Evolutionary conservation across 495 filamentous ascomycete species (phyloP), one percentile per base, ranked within the genome.

Genomic region (Trichoderma virens): DNA sequence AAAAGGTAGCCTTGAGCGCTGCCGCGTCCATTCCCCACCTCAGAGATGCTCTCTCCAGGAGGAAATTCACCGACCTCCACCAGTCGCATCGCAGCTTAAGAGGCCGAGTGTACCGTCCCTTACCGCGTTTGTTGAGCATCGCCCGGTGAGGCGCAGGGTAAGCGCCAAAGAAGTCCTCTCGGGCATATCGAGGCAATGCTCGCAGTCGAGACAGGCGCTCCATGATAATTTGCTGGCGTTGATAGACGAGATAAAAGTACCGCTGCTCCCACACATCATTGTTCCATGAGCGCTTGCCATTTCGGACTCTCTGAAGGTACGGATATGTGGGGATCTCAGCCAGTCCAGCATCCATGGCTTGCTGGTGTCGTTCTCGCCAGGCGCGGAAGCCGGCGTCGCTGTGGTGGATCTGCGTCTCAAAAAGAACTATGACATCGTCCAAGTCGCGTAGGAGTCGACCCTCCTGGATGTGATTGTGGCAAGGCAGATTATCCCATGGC

Each of bases 401-500:
- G 31, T 61, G 59, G 31, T 61, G 2, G 31, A 38, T 61, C n/a
- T 34, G 31, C 59, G 6, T 2, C 59, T 39, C 59, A 13, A 61
- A 61, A 0, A 39, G 59, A 14, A 61, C 59, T 3, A 61, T 34
- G 59, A 20, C 59, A 25, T 30, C 28, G 13, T 61, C 59, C 13
- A 61, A 31, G 6, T 61, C 35, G 2, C 59, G 59, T 7, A 61
- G 31, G n/a, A 39, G 51, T 13, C 51, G 23, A 13, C 9, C 9
- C 51, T 56, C 51, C 23, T 56, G 28, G 11, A 56, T 56, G 0
- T 30, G 51, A 16, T 14, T 25, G 27, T 56, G 30, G 27, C 51
- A 30, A 16, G 51, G 51, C 7, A 56, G 51, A 30, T 61, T n/a
- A 35, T 61, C 59, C 59, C 59, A 61, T 20, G 59, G 31, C 5